Percentiles rank a stretch among this genome's conserved stretches.
Conservation (phyloP, 352 stramenopile genomes). For the Globisporangium lucens region DNA sequence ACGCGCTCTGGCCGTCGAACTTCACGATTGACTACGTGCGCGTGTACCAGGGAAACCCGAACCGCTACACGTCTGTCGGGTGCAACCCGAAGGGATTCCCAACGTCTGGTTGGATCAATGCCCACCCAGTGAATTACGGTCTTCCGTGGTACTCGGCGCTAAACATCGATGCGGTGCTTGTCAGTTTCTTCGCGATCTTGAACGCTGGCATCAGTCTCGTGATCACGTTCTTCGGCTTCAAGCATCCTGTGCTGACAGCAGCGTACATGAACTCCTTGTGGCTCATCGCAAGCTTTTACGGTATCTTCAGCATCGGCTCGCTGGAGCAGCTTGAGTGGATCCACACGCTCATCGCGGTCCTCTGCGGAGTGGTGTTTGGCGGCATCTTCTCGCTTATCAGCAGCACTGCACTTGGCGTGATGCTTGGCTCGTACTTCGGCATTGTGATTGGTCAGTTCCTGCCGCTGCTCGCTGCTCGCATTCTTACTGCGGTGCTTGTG, state of each 20-base stretch:
- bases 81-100: conserved; percentile 91
- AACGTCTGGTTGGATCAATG: conserved; percentile 90
- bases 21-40: conserved; percentile 96
- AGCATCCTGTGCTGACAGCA: conserved; percentile 49
- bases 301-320: conserved; percentile 47
- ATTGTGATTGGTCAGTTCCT: conserved; percentile 70
- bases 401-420: conserved; percentile 48
- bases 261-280: conserved; percentile 57
- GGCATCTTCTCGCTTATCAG: conserved; percentile 63
- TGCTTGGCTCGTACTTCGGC: conserved; percentile 64
- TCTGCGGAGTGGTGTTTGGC: conserved; percentile 74
- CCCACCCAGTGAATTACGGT: conserved; percentile 82
- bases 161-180: conserved; percentile 39
- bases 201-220: conserved; percentile 52
- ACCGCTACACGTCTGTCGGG: conserved; percentile 89
- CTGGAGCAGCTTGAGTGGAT: conserved; percentile 63
- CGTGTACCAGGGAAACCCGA: conserved; percentile 91
- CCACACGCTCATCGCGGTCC: conserved; percentile 54
- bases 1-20: conserved; percentile 90
- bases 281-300: conserved; percentile 68
- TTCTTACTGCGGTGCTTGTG: conserved; percentile 51
- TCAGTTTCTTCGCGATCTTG: conserved; percentile 50
- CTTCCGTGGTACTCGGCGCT: conserved; percentile 82
- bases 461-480: conserved; percentile 47
- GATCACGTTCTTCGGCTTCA: conserved; percentile 56